Evolutionary conservation across 2,329 filamentous ascomycete species (phyloP), one percentile per base, ranked within the genome.

Genomic region (Aspergillus clavatus): DNA sequence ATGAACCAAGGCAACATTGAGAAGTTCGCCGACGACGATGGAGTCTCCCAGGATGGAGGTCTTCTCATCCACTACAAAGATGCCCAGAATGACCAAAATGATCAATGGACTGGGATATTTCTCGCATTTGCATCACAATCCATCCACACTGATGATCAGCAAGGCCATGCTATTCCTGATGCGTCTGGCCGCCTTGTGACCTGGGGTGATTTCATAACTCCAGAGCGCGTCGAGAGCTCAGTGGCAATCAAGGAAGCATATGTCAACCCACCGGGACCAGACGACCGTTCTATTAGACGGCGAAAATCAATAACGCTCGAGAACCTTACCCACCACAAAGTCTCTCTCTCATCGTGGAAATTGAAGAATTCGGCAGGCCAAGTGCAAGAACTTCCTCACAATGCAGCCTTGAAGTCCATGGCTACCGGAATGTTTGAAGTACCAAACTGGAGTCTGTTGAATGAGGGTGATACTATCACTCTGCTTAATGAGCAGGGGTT

Each of bases 1-100:
- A 56, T 56, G 55, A 56, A 57, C 28, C 55, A 57, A 35, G 55
- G 55, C 21, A 57, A 47, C 7, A 22, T 40, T 8, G 11, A 14
- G 22, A 22, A 45, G 10, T 56, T 38, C 14, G 33, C 21, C 11
- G 7, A 2, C 1, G 52, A 54, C 18, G 49, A 56, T 26, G 53
- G 55, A 2, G 41, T 53, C 3, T 57, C 46, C 27, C 47, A 53
- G 24, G 55, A 57, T 45, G 55, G 55, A 3, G 53, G 48, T 7
- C 38, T 57, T 36, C 6, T 57, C 12, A 40, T 57, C 33, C 40
- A 50, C 18, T 48, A 46, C 12, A 33, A 27, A 27, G 27, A 44
- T 28, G 27, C 37, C 22, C n/a, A n/a, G n/a, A n/a, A n/a, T n/a
- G n/a, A n/a, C n/a, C n/a, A n/a, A n/a, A n/a, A n/a, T n/a, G 37